These are phyloP conservation scores for Steccherinum ochraceum DNA, from an alignment of 768 basidiomycete species.

Conservation along the genomic window DNA sequence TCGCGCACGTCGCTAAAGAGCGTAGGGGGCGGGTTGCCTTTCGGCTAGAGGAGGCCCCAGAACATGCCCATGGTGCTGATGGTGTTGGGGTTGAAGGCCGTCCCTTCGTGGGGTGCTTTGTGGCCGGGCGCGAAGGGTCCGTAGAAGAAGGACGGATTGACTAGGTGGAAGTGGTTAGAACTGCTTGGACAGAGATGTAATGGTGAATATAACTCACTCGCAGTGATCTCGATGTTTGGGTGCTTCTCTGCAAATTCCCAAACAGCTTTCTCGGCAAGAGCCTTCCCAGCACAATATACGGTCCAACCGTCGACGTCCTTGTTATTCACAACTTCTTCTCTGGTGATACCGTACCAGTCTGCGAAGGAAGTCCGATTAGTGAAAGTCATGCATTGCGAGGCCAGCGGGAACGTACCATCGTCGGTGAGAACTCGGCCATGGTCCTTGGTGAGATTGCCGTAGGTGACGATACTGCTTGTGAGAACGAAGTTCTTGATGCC, in stretches of 20 bases:
- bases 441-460: too few relatives aligned
- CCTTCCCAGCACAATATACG: slow-evolving; percentile 9
- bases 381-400: not conserved
- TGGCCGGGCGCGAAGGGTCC: too few relatives aligned
- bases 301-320: slow-evolving; percentile 4
- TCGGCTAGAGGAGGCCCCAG: too few relatives aligned
- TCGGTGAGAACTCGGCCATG: too few relatives aligned
- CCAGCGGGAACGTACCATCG: slow-evolving; percentile 35
- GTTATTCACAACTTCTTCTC: slow-evolving; percentile 15
- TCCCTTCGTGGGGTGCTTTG: slow-evolving; percentile 9
- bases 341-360: slow-evolving; percentile 18
- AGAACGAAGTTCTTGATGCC: slow-evolving; percentile 38
- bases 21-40: too few relatives aligned
- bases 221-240: slow-evolving; percentile 18
- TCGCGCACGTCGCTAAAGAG: slow-evolving; percentile 32
- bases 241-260: slow-evolving; percentile 21
- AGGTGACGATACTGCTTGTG: slow-evolving; percentile 27
- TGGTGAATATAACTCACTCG: slow-evolving; percentile 6
- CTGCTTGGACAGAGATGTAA: not conserved
- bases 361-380: not conserved
- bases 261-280: slow-evolving; percentile 27
- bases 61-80: not conserved
- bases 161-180: too few relatives aligned
- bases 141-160: too few relatives aligned
- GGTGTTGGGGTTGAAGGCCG: slow-evolving; percentile 10